Conservation (phyloP, 768 basidiomycete genomes). For the Tricholoma sp. region DNA sequence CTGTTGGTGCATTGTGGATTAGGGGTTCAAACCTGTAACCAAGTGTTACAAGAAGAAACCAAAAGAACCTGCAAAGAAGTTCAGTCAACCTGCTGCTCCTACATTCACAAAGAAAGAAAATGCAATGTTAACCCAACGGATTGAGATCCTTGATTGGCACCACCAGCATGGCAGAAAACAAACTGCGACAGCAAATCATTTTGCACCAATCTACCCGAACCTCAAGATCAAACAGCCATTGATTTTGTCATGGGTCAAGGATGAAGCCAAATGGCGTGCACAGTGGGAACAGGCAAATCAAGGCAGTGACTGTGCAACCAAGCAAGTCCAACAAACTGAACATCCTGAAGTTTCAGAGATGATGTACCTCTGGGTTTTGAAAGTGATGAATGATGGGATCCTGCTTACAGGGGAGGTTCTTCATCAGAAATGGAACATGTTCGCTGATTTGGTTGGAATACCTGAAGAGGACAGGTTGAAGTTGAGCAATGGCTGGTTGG, state of each 20-base stretch:
- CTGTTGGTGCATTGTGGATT: no score
- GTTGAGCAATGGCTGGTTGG: conserved; percentile 32
- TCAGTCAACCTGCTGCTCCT: background rate
- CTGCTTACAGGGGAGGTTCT: conserved; percentile 31
- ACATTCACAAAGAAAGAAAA: conserved; percentile 1
- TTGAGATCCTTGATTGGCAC: conserved; percentile 17
- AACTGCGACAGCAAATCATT: conserved; percentile 18
- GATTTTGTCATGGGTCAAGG: conserved; percentile 21
- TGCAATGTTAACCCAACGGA: conserved; percentile 1
- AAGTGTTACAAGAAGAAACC: no score
- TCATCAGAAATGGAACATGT: conserved; percentile 26
- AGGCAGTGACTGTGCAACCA: conserved; percentile 8
- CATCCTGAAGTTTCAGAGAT: conserved; percentile 7
- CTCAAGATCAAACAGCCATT: conserved; percentile 22
- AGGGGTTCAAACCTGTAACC: no score
- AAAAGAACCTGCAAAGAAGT: background rate
- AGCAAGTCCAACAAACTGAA: conserved; percentile 22
- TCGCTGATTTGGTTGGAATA: conserved; percentile 27
- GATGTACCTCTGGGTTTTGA: conserved; percentile 7
- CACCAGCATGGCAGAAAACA: conserved; percentile 21
- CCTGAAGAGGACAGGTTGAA: conserved; percentile 26
- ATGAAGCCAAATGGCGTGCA: conserved; percentile 20
- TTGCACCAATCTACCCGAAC: conserved; percentile 19
- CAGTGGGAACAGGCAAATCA: conserved; percentile 8
- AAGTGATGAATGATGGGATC: conserved; percentile 26